Evolutionary conservation across 176 grass and related monocot genomes (phyloP).

Genomic region (Rhynchospora tenuis): DNA sequence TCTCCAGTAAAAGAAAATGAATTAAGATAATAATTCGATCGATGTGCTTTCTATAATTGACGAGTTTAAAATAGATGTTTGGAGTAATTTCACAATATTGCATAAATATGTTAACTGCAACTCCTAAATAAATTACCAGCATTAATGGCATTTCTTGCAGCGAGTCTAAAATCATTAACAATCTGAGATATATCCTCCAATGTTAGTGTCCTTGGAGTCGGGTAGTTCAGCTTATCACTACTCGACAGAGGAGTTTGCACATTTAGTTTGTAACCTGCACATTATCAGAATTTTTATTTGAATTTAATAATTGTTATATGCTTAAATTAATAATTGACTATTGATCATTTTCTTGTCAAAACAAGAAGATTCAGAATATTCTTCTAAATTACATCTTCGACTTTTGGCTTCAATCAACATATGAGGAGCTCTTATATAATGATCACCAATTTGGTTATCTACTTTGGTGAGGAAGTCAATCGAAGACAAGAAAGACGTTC

Average conservation of each 20-base stretch:
- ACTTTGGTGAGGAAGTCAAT: too few relatives aligned
- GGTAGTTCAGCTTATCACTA: slow-evolving; percentile 14
- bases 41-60: background rate
- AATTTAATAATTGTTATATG: too few relatives aligned
- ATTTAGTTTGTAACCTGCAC: slow-evolving; percentile 29
- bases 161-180: slow-evolving; percentile 42
- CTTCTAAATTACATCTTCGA: too few relatives aligned
- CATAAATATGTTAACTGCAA: background rate
- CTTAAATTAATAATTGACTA: too few relatives aligned
- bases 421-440: too few relatives aligned
- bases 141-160: slow-evolving; percentile 35
- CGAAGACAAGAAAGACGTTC: too few relatives aligned
- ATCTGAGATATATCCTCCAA: slow-evolving; percentile 23
- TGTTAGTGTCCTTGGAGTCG: slow-evolving; percentile 6
- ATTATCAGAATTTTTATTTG: background rate
- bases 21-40: background rate
- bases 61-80: background rate
- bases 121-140: slow-evolving; percentile 18
- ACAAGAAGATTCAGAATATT: too few relatives aligned
- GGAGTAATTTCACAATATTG: background rate
- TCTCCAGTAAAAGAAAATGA: background rate
- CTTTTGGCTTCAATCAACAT: too few relatives aligned
- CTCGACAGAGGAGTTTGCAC: slow-evolving; percentile 26
- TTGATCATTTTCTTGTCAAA: too few relatives aligned
- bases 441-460: too few relatives aligned